phyloP scores from a whole-genome alignment of 2,329 filamentous ascomycete species.

The Tolypocladium sp. region DNA sequence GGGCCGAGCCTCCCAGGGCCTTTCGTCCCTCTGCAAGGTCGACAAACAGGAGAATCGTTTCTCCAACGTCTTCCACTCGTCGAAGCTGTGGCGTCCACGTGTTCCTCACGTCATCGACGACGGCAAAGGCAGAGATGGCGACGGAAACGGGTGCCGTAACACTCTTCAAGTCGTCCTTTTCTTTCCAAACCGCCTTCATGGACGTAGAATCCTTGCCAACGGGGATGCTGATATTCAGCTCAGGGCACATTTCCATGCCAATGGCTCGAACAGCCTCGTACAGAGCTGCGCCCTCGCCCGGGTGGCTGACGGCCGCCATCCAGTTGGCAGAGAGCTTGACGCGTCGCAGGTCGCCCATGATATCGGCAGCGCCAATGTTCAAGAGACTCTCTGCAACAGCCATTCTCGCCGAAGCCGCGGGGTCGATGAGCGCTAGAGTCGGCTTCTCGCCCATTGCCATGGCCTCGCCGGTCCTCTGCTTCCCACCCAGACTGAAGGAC shows the following conservation, averaged over 20 bases:
- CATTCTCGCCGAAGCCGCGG: constrained; percentile 89
- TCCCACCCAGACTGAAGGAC: constrained; percentile 56
- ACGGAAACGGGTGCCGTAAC: constrained; percentile 89
- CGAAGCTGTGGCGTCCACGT: constrained; percentile 92
- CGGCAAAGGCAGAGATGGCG: constrained; percentile 82
- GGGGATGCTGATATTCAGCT: constrained; percentile 85
- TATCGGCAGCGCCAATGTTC: constrained; percentile 75
- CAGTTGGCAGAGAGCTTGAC: constrained; percentile 93
- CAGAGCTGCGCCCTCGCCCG: constrained; percentile 82
- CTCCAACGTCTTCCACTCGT: constrained; percentile 76
- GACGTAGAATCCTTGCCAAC: constrained; percentile 98
- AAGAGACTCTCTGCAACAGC: constrained; percentile 88
- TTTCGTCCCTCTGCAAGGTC: constrained; percentile 76
- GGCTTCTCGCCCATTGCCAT: constrained; percentile 97
- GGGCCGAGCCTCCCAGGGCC: constrained; percentile 79
- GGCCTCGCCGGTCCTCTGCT: constrained; percentile 77
- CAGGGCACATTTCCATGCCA: constrained; percentile 83
- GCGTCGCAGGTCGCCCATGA: constrained; percentile 62
- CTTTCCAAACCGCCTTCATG: constrained; percentile 96
- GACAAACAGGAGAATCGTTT: constrained; percentile 81
- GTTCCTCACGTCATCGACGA: constrained; percentile 70
- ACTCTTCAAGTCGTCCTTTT: constrained; percentile 61
- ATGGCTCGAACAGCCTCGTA: constrained; percentile 93
- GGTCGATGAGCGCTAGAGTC: constrained; percentile 77
- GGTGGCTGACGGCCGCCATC: constrained; percentile 95